Percentiles rank a stretch among this genome's conserved stretches.
phyloP scores from a whole-genome alignment of 495 filamentous ascomycete species.

The Aspergillus asperescens region DNA sequence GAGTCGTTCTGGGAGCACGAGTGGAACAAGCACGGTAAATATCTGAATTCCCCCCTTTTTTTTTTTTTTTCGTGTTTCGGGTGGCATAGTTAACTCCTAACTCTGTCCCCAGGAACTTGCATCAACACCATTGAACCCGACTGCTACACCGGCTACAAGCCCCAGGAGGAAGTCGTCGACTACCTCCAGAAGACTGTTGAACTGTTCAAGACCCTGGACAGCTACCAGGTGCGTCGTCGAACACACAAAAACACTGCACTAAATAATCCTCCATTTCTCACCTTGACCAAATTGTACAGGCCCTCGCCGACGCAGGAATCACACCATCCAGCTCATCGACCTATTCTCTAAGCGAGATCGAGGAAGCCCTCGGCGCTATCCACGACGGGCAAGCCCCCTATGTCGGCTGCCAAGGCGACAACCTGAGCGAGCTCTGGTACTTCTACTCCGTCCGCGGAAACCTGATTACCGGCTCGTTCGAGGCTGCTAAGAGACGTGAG shows the following conservation, averaged over 20 bases:
- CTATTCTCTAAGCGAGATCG: constrained; percentile 57
- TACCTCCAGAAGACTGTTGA: constrained; percentile 53
- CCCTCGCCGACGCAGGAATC: constrained; percentile 59
- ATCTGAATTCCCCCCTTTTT: neutral
- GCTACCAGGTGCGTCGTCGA: constrained; percentile 44
- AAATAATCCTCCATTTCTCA: neutral
- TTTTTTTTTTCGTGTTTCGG: no score
- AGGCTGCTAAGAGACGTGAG: constrained; percentile 48
- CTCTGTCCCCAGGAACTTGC: constrained; percentile 45
- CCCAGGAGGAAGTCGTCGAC: constrained; percentile 55
- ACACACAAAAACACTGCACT: no score
- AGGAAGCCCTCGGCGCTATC: constrained; percentile 51
- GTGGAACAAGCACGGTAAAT: constrained; percentile 67
- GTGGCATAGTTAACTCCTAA: neutral
- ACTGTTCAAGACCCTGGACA: constrained; percentile 58
- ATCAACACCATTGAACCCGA: constrained; percentile 58
- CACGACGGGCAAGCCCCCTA: constrained; percentile 55
- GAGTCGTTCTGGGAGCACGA: constrained; percentile 74
- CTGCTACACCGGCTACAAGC: constrained; percentile 65
- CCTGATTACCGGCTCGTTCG: constrained; percentile 63
- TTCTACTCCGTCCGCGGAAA: constrained; percentile 70
- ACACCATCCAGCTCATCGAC: constrained; percentile 53
- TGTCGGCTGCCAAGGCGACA: constrained; percentile 53
- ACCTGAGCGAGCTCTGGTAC: constrained; percentile 69
- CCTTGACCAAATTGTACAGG: constrained; percentile 34